Conservation (phyloP, 2,329 filamentous ascomycete genomes). For the Madurella fahalii region DNA sequence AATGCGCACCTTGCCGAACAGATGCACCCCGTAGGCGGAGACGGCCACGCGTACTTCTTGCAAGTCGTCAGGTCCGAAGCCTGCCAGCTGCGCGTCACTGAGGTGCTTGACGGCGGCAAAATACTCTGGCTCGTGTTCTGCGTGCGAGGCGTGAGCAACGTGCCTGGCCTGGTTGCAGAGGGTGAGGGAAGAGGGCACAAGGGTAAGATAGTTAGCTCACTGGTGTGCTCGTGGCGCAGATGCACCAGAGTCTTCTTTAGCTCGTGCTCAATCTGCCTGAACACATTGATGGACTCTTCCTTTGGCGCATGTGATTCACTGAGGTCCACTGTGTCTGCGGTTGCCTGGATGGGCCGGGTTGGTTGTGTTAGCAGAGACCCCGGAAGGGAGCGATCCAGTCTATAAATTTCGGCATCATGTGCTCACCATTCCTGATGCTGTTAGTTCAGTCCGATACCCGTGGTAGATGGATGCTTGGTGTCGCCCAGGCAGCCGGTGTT, state of each 20-base stretch:
- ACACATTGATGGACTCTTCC: slow-evolving; percentile 48
- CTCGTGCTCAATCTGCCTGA: slow-evolving; percentile 46
- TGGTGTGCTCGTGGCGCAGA: slow-evolving; percentile 44
- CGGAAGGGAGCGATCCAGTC: too few species aligned
- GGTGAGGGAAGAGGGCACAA: background rate
- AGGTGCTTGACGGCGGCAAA: slow-evolving; percentile 46
- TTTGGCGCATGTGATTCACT: slow-evolving; percentile 45
- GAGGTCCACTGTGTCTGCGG: slow-evolving; percentile 50
- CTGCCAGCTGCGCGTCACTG: slow-evolving; percentile 36
- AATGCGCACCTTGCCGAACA: slow-evolving; percentile 48
- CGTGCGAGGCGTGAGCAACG: background rate
- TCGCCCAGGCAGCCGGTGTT: too few species aligned
- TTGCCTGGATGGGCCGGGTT: slow-evolving; percentile 36
- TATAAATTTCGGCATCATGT: too few species aligned
- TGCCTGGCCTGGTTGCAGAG: background rate
- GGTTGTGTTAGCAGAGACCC: background rate
- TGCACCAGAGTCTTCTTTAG: slow-evolving; percentile 49
- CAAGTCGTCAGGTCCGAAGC: slow-evolving; percentile 39
- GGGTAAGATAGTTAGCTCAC: slow-evolving; percentile 29
- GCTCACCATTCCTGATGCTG: too few species aligned
- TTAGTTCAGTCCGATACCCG: too few species aligned
- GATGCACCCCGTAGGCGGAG: slow-evolving; percentile 45
- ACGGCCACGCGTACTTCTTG: slow-evolving; percentile 41
- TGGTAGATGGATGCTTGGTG: too few species aligned
- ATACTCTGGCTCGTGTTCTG: slow-evolving; percentile 53